phyloP scores from a whole-genome alignment of 805 yeast species.

The Lipomyces yamanashiensis region DNA sequence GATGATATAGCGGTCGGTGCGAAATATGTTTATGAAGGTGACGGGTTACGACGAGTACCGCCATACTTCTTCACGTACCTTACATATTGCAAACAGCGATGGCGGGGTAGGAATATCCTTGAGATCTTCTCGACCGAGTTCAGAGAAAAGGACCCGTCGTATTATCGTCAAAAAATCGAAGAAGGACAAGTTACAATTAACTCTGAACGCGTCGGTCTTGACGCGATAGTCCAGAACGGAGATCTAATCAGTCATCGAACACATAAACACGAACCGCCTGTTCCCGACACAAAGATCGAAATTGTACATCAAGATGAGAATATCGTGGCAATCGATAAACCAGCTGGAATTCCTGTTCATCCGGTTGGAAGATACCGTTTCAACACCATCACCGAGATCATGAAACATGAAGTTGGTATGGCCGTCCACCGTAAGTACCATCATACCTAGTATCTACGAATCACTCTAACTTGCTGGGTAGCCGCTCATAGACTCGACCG shows the following conservation, averaged over 20 bases:
- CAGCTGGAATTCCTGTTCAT: slow-evolving; percentile 90
- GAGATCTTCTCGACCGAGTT: slow-evolving; percentile 87
- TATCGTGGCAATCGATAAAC: slow-evolving; percentile 84
- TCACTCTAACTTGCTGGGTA: not conserved
- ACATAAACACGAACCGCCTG: slow-evolving; percentile 92
- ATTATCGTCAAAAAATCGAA: slow-evolving; percentile 65
- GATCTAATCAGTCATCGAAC: slow-evolving; percentile 77
- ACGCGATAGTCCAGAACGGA: slow-evolving; percentile 75
- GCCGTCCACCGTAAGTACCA: slow-evolving; percentile 59
- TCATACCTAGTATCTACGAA: too few relatives aligned
- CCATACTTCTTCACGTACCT: slow-evolving; percentile 90
- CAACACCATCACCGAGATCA: slow-evolving; percentile 77
- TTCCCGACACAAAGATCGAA: slow-evolving; percentile 60
- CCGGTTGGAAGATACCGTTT: slow-evolving; percentile 86
- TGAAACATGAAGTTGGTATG: slow-evolving; percentile 70
- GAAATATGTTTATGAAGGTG: slow-evolving; percentile 43
- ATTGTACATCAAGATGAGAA: slow-evolving; percentile 77
- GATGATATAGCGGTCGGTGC: slow-evolving; percentile 46
- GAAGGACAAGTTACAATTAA: slow-evolving; percentile 81
- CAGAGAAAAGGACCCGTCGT: slow-evolving; percentile 71
- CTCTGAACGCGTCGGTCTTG: slow-evolving; percentile 62
- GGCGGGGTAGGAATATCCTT: slow-evolving; percentile 81
- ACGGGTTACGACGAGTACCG: slow-evolving; percentile 63
- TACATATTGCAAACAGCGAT: slow-evolving; percentile 87
- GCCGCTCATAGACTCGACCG: slow-evolving; percentile 87